Percentiles rank a stretch among this genome's conserved stretches.
phyloP scores from a whole-genome alignment of 148 eudicot genomes.

The Arctostaphylos glauca region DNA sequence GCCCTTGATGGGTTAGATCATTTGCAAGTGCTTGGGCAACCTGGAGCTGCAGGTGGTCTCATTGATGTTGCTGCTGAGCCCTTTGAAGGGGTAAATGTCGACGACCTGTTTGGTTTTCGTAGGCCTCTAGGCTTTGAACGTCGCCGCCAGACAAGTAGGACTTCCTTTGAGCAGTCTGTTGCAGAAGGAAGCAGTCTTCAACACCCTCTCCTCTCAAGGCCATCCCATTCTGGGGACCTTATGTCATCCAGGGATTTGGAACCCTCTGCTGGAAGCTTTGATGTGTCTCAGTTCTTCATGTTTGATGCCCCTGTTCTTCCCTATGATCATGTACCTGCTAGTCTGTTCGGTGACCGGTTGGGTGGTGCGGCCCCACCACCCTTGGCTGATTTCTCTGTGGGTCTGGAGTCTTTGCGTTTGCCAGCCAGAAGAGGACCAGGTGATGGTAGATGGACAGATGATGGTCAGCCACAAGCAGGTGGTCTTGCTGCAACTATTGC shows the following conservation, averaged over 20 bases:
- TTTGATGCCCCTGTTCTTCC: conserved; percentile 84
- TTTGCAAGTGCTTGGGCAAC: conserved; percentile 78
- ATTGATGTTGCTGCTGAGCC: conserved; percentile 82
- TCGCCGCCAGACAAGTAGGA: conserved; percentile 75
- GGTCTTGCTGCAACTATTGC: conserved; percentile 84
- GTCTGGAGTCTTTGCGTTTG: conserved; percentile 72
- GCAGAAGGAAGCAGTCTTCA: conserved; percentile 75
- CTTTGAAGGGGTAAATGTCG: conserved; percentile 93
- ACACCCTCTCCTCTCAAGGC: conserved; percentile 87
- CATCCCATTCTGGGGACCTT: conserved; percentile 60
- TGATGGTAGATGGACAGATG: conserved; percentile 99
- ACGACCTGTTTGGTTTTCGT: conserved; percentile 89
- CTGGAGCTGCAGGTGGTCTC: conserved; percentile 68
- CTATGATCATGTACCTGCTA: conserved; percentile 59
- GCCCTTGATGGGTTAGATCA: conserved; percentile 94
- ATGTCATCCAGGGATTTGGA: conserved; percentile 65
- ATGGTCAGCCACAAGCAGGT: conserved; percentile 94
- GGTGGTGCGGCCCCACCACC: conserved; percentile 65
- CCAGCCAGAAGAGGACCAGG: conserved; percentile 86
- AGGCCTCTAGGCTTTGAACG: conserved; percentile 88
- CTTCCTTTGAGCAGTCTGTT: conserved; percentile 62
- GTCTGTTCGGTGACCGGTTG: conserved; percentile 68
- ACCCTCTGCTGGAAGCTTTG: conserved; percentile 59
- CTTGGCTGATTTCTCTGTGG: conserved; percentile 75
- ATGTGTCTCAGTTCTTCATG: conserved; percentile 75